Percentiles rank a stretch among this genome's conserved stretches.
Conservation (phyloP, 2,329 filamentous ascomycete genomes). For the Pseudocercospora cruenta region DNA sequence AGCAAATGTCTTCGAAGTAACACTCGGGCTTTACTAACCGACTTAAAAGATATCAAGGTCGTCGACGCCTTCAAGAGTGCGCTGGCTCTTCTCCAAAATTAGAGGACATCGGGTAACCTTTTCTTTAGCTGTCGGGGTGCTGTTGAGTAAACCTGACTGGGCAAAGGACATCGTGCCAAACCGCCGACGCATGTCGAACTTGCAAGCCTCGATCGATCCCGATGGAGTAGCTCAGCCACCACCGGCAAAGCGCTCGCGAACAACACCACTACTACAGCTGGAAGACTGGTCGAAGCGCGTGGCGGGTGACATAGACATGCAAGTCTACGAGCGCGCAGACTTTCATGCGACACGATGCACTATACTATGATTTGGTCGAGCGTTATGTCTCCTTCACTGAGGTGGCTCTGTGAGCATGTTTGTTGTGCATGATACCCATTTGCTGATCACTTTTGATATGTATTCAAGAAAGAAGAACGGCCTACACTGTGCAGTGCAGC, state of each 20-base stretch:
- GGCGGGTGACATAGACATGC: slow-evolving; percentile 12
- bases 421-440: slow-evolving; percentile 19
- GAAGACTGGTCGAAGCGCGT: slow-evolving; percentile 1
- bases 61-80: slow-evolving; percentile 55
- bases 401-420: not conserved
- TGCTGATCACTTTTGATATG: not conserved
- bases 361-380: slow-evolving; percentile 34
- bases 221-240: not conserved
- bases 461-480: not conserved
- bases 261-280: slow-evolving; percentile 1
- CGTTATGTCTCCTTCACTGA: not conserved
- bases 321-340: slow-evolving; percentile 13
- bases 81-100: slow-evolving; percentile 46
- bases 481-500: not conserved
- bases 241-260: not conserved
- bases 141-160: slow-evolving; percentile 29
- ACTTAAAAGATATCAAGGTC: slow-evolving; percentile 47
- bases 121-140: slow-evolving; percentile 25
- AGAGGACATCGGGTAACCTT: slow-evolving; percentile 26
- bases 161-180: slow-evolving; percentile 18
- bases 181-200: slow-evolving; percentile 6
- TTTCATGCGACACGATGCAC: slow-evolving; percentile 27
- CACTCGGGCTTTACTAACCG: slow-evolving; percentile 25
- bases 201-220: not conserved
- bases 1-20: slow-evolving; percentile 40